Percentiles rank a stretch among this genome's conserved stretches.
These are phyloP conservation scores for Candida bentonensis DNA, from an alignment of 805 yeast genomes.

Conservation along the genomic window DNA sequence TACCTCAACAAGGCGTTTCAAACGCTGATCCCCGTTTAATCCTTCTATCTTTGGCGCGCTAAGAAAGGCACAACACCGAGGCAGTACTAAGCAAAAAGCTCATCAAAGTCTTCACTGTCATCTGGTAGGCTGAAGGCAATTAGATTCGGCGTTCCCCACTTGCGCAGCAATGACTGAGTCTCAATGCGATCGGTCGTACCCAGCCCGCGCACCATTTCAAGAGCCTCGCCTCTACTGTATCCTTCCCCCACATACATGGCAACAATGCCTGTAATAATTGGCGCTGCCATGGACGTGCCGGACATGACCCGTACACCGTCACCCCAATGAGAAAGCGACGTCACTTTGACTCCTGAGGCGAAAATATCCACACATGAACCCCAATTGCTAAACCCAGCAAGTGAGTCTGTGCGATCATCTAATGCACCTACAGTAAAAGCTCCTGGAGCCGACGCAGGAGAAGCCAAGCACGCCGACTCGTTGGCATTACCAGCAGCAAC, in stretches of 20 bases:
- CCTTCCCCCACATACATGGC: slow-evolving; percentile 19
- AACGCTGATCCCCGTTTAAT: too few relatives aligned
- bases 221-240: slow-evolving; percentile 13
- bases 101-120: not conserved
- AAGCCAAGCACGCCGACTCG: slow-evolving; percentile 60
- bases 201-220: slow-evolving; percentile 9
- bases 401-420: slow-evolving; percentile 52
- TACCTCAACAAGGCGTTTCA: too few relatives aligned
- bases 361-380: slow-evolving; percentile 76
- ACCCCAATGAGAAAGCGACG: slow-evolving; percentile 14
- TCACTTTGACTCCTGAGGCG: slow-evolving; percentile 63
- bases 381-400: slow-evolving; percentile 78
- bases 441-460: slow-evolving; percentile 65
- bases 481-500: slow-evolving; percentile 78
- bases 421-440: slow-evolving; percentile 86
- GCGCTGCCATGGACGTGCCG: slow-evolving; percentile 21
- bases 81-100: too few relatives aligned
- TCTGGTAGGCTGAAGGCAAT: slow-evolving; percentile 9
- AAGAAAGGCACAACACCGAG: too few relatives aligned
- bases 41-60: too few relatives aligned
- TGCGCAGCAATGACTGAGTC: slow-evolving; percentile 13
- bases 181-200: slow-evolving; percentile 16
- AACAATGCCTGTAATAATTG: slow-evolving; percentile 16
- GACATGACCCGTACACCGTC: slow-evolving; percentile 12
- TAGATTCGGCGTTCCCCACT: slow-evolving; percentile 17